phyloP scores from a whole-genome alignment of 2,329 filamentous ascomycete species.

The Lecanicillium sp. region DNA sequence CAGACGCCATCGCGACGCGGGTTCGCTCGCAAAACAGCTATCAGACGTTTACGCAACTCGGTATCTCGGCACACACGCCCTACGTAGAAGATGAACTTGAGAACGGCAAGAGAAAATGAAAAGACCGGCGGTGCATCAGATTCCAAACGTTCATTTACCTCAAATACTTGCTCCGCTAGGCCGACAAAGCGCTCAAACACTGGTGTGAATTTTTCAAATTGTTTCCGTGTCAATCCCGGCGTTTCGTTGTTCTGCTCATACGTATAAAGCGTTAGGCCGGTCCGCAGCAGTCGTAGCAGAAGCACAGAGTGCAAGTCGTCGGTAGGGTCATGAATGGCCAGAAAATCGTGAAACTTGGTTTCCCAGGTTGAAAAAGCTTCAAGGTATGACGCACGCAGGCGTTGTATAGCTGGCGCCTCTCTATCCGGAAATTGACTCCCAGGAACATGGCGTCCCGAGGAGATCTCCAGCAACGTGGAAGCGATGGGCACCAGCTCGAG shows the following conservation, averaged over 20 bases:
- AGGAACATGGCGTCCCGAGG: background rate
- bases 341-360: slow-evolving; percentile 1
- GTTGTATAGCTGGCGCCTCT: background rate
- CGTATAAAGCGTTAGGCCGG: background rate
- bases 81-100: background rate
- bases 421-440: no score
- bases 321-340: background rate
- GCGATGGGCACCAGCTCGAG: slow-evolving; percentile 4
- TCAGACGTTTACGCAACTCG: slow-evolving; percentile 1
- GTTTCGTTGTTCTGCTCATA: background rate
- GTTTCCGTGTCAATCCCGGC: background rate
- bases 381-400: background rate
- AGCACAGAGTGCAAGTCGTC: background rate
- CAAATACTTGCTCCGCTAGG: slow-evolving; percentile 2
- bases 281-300: slow-evolving; percentile 1
- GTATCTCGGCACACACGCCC: slow-evolving; percentile 3
- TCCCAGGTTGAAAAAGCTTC: background rate
- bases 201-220: background rate
- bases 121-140: background rate
- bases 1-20: background rate
- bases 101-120: slow-evolving; percentile 1
- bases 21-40: background rate
- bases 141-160: background rate
- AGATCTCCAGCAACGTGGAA: slow-evolving; percentile 1
- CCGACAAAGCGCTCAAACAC: slow-evolving; percentile 1